Percentiles rank a stretch among this genome's conserved stretches.
These are phyloP conservation scores for Kodamaea leandrae DNA, from an alignment of 805 yeast genomes.

Conservation along the genomic window DNA sequence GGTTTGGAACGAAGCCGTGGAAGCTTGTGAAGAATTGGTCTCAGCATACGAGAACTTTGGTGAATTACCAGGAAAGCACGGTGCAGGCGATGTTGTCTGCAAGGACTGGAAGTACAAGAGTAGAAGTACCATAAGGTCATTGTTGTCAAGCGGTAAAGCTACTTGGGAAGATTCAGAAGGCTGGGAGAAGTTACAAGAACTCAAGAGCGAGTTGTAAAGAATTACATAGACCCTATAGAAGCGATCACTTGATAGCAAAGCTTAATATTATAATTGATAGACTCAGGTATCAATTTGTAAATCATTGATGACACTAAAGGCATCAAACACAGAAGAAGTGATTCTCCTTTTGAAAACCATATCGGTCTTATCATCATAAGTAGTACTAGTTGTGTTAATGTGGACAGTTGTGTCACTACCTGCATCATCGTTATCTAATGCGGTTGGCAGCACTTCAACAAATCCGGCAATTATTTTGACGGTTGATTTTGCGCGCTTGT, in stretches of 20 bases:
- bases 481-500: neutral
- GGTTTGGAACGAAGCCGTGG: slow-evolving; percentile 78
- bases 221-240: neutral
- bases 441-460: neutral
- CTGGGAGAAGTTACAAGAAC: slow-evolving; percentile 60
- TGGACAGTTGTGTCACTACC: neutral
- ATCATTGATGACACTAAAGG: slow-evolving; percentile 22
- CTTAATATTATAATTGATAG: neutral
- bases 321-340: slow-evolving; percentile 25
- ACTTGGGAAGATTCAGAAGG: slow-evolving; percentile 81
- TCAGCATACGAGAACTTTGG: slow-evolving; percentile 88
- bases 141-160: slow-evolving; percentile 74
- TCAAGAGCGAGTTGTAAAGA: slow-evolving; percentile 43
- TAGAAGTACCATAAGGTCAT: slow-evolving; percentile 63
- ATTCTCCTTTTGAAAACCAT: slow-evolving; percentile 15
- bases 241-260: neutral
- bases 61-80: slow-evolving; percentile 74
- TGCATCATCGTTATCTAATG: neutral
- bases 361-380: neutral
- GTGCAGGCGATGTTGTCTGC: slow-evolving; percentile 82
- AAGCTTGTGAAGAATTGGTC: slow-evolving; percentile 70
- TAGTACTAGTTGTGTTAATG: neutral
- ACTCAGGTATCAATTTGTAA: too few species aligned
- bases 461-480: neutral
- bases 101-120: slow-evolving; percentile 91